Conservation (phyloP, 805 yeast species). For the Candida berthetii region DNA sequence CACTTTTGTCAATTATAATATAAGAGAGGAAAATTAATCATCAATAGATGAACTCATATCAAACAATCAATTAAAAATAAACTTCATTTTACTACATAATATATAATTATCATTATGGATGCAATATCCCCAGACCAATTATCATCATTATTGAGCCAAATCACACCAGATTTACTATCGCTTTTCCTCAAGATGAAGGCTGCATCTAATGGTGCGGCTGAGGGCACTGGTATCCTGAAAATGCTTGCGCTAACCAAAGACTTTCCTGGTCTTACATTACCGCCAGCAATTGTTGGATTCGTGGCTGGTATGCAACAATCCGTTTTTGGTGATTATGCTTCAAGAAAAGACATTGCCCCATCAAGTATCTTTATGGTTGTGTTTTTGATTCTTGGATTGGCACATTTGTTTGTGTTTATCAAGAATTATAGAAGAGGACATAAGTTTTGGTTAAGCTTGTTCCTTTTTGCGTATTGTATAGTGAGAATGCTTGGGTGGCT, state of each 20-base stretch:
- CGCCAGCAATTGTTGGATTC: constrained; percentile 29
- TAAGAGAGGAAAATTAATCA: no score
- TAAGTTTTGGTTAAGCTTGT: constrained; percentile 48
- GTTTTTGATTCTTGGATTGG: constrained; percentile 40
- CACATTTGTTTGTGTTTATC: constrained; percentile 39
- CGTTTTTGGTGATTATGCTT: constrained; percentile 69
- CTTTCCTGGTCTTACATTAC: constrained; percentile 27
- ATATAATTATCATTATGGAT: background rate
- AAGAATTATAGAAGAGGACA: constrained; percentile 51
- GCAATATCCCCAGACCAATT: background rate
- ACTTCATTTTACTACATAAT: no score
- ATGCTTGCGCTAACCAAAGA: constrained; percentile 27
- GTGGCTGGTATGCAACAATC: constrained; percentile 34
- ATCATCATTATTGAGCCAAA: background rate
- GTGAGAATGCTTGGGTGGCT: constrained; percentile 55
- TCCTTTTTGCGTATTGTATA: constrained; percentile 45
- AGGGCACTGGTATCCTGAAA: constrained; percentile 42
- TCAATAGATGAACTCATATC: no score
- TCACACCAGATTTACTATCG: background rate
- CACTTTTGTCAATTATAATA: no score
- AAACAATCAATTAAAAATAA: no score
- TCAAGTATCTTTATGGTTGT: constrained; percentile 49
- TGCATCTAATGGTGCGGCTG: constrained; percentile 36
- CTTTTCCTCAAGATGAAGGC: constrained; percentile 6
- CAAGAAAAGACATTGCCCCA: constrained; percentile 49